phyloP scores from a whole-genome alignment of 1,284 basidiomycete genomes.

The Veloporphyrellus conicus region DNA sequence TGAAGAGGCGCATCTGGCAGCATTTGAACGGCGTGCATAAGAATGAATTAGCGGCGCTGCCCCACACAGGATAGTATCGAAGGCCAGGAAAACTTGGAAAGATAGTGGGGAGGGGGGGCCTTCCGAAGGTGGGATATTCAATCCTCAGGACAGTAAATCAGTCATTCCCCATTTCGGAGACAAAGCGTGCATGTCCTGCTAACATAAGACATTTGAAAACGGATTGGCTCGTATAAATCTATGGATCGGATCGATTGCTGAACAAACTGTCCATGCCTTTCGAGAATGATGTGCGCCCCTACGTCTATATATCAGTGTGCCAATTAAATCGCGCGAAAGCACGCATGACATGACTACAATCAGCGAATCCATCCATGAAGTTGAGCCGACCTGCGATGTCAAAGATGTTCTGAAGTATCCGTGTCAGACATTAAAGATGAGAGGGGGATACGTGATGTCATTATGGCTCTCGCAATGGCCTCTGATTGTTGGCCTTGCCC shows the following conservation, averaged over 20 bases:
- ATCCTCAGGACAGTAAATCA: too few species aligned
- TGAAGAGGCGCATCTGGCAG: neutral
- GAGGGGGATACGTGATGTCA: constrained; percentile 24
- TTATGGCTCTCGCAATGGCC: constrained; percentile 12
- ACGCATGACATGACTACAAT: constrained; percentile 20
- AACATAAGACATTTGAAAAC: constrained; percentile 17
- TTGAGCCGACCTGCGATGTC: constrained; percentile 36
- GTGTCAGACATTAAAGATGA: constrained; percentile 28
- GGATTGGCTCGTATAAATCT: constrained; percentile 24
- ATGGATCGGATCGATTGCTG: constrained; percentile 16
- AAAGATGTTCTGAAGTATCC: constrained; percentile 22
- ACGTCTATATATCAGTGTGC: constrained; percentile 17
- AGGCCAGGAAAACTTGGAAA: too few species aligned
- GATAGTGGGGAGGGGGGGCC: too few species aligned
- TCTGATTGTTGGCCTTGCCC: constrained; percentile 10
- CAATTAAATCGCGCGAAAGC: constrained; percentile 12
- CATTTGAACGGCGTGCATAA: constrained; percentile 3
- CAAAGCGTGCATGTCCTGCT: constrained; percentile 10
- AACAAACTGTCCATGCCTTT: constrained; percentile 17
- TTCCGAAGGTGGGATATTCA: too few species aligned
- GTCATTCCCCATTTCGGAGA: neutral
- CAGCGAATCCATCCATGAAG: constrained; percentile 35
- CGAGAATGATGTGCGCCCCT: constrained; percentile 16
- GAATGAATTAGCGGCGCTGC: neutral
- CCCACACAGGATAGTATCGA: neutral